Evolutionary conservation across 1,284 basidiomycete species (phyloP).

Genomic region (Cutaneotrichosporon arboriforme): DNA sequence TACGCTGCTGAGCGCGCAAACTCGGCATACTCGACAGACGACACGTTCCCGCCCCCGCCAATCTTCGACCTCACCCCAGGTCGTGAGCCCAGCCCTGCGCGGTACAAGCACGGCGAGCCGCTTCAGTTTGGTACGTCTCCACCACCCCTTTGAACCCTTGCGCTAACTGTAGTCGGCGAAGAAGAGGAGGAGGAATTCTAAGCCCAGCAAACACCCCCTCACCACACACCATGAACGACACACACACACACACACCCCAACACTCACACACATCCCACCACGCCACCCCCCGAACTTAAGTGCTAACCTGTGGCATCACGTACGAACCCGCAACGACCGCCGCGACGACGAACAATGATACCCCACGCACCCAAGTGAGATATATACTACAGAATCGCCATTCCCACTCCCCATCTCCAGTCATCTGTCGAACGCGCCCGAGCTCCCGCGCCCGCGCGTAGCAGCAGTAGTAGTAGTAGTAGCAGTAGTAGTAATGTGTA

Average conservation of each 20-base stretch:
- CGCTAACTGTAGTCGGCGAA: conserved; percentile 48
- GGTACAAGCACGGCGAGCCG: conserved; percentile 79
- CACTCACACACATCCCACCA: no score
- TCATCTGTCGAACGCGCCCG: no score
- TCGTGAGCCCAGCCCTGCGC: conserved; percentile 58
- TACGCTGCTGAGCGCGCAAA: conserved; percentile 15
- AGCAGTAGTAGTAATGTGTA: no score
- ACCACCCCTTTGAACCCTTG: no score
- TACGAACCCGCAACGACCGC: not conserved
- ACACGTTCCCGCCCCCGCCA: conserved; percentile 27
- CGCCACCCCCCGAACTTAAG: no score
- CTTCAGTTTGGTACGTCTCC: conserved; percentile 55
- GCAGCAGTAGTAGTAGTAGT: no score
- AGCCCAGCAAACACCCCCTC: not conserved
- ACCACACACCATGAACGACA: no score
- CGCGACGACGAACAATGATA: not conserved
- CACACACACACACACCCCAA: not conserved
- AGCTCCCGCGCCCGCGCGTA: no score
- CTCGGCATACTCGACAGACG: conserved; percentile 11
- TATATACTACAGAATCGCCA: no score
- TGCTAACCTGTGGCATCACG: not conserved
- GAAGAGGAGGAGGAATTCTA: conserved; percentile 60
- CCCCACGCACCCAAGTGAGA: no score
- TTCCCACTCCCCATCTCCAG: no score
- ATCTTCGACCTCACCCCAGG: conserved; percentile 52